These are phyloP conservation scores for Lyophyllum atratum DNA, from an alignment of 768 basidiomycete species.

Conservation along the genomic window DNA sequence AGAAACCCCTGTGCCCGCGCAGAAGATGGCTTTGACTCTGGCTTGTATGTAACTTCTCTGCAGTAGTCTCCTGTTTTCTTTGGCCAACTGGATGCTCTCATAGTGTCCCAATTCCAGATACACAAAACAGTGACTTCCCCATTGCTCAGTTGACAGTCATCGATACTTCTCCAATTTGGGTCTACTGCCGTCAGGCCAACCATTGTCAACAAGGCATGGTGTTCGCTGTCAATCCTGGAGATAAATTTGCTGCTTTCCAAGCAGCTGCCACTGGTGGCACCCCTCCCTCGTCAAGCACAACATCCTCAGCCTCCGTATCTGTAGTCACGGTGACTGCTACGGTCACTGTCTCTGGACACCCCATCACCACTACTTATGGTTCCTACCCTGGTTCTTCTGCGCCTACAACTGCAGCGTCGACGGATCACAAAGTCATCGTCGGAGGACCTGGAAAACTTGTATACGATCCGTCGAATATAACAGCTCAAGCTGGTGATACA, in stretches of 20 bases:
- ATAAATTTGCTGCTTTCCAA: slow-evolving; percentile 55
- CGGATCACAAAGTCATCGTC: slow-evolving; percentile 44
- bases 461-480: slow-evolving; percentile 47
- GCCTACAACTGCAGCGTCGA: slow-evolving; percentile 18
- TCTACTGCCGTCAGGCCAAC: slow-evolving; percentile 55
- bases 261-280: slow-evolving; percentile 44
- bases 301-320: background rate
- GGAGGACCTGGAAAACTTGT: slow-evolving; percentile 38
- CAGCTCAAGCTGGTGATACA: slow-evolving; percentile 48
- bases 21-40: too few species aligned
- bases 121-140: slow-evolving; percentile 43
- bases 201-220: slow-evolving; percentile 48
- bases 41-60: background rate
- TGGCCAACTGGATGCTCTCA: background rate
- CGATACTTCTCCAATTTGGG: slow-evolving; percentile 53
- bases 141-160: slow-evolving; percentile 42
- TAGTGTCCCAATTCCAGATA: slow-evolving; percentile 49
- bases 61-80: background rate
- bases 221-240: slow-evolving; percentile 63
- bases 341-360: slow-evolving; percentile 33
- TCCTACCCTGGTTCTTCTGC: slow-evolving; percentile 24
- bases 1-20: too few species aligned
- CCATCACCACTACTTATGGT: slow-evolving; percentile 22
- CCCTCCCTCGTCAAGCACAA: slow-evolving; percentile 13
- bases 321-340: slow-evolving; percentile 33